Evolutionary conservation across 164 flowering plant genomes (phyloP).

Genomic region (Tetracentron sinense): DNA sequence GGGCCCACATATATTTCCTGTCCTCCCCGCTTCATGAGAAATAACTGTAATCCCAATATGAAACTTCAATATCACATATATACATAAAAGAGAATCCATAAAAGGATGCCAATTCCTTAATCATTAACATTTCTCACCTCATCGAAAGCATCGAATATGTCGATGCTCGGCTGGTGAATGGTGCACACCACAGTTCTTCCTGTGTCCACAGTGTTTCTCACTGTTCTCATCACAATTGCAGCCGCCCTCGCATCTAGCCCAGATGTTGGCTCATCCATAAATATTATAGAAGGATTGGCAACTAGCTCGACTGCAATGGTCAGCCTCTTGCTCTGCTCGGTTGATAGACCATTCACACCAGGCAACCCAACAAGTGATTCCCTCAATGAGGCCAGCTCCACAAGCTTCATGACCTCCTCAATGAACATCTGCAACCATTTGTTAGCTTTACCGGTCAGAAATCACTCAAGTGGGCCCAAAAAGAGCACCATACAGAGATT

Average conservation of each 20-base stretch:
- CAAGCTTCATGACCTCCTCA: conserved; percentile 56
- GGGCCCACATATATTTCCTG: conserved; percentile 52
- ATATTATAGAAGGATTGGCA: conserved; percentile 63
- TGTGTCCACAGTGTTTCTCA: conserved; percentile 60
- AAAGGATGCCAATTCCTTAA: neutral
- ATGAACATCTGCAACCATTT: conserved; percentile 39
- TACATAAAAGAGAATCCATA: neutral
- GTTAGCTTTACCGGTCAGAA: neutral
- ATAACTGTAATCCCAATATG: conserved; percentile 30
- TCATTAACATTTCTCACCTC: conserved; percentile 30
- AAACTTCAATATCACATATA: neutral
- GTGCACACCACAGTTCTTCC: conserved; percentile 68
- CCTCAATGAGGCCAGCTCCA: conserved; percentile 39
- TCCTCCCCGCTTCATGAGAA: conserved; percentile 54
- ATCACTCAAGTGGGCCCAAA: neutral
- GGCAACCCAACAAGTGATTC: conserved; percentile 50
- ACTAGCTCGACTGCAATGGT: conserved; percentile 66
- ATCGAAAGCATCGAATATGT: conserved; percentile 61
- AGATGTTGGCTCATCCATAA: conserved; percentile 74
- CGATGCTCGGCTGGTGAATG: conserved; percentile 68
- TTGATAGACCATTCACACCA: conserved; percentile 53
- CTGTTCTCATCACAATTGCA: conserved; percentile 67
- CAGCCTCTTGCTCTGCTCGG: conserved; percentile 59
- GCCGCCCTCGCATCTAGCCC: conserved; percentile 74
- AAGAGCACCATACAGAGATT: neutral